These are phyloP conservation scores for Arthrobotrys entomopaga DNA, from an alignment of 2,329 filamentous ascomycete species.

Conservation along the genomic window DNA sequence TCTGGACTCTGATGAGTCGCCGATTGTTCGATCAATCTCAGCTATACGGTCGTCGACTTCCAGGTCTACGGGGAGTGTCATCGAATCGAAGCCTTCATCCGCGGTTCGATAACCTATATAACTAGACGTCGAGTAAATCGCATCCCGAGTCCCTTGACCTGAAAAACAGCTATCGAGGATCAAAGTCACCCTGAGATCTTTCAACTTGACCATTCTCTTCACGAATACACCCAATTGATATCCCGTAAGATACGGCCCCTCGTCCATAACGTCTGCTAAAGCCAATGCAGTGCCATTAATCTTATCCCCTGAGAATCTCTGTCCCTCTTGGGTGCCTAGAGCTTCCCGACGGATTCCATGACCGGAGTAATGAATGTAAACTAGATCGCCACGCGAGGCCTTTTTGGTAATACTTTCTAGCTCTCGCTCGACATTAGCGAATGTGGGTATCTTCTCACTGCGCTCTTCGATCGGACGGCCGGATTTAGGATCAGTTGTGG, in stretches of 20 bases:
- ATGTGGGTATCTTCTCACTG: conserved; percentile 10
- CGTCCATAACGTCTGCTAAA: conserved; percentile 40
- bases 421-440: conserved; percentile 33
- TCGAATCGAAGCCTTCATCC: neutral
- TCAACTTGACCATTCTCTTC: conserved; percentile 31
- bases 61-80: neutral
- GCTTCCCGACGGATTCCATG: conserved; percentile 35
- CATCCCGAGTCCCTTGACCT: conserved; percentile 8
- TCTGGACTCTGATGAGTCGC: conserved; percentile 1
- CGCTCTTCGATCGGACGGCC: conserved; percentile 5
- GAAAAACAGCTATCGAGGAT: conserved; percentile 50
- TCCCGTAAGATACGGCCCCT: conserved; percentile 38
- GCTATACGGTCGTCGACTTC: neutral
- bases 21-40: neutral
- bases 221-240: conserved; percentile 35
- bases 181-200: conserved; percentile 29
- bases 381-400: conserved; percentile 22
- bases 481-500: neutral
- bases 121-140: neutral
- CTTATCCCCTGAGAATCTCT: conserved; percentile 11
- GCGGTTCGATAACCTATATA: conserved; percentile 3
- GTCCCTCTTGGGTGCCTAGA: neutral
- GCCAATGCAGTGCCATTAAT: conserved; percentile 37
- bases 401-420: conserved; percentile 23
- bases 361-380: conserved; percentile 53